Conservation (phyloP, 495 filamentous ascomycete species). For the Tuber borchii region DNA sequence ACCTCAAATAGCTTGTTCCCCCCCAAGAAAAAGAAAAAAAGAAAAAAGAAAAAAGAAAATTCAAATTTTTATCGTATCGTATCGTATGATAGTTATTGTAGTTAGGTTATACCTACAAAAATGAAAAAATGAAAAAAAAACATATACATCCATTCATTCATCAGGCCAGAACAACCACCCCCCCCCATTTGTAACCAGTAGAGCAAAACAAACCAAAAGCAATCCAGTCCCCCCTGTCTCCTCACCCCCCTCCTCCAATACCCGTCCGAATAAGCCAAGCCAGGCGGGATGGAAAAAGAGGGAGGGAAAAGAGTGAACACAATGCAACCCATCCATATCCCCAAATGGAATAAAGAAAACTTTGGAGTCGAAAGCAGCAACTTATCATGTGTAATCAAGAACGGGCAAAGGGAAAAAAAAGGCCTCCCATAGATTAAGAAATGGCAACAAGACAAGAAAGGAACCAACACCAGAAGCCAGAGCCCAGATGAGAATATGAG, state of each 20-base stretch:
- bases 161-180: neutral
- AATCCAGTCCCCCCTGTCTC: neutral
- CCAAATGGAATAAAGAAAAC: neutral
- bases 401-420: constrained; percentile 19
- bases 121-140: neutral
- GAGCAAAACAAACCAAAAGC: neutral
- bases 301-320: neutral
- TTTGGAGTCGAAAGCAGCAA: neutral
- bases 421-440: constrained; percentile 7
- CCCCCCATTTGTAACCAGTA: neutral
- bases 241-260: neutral
- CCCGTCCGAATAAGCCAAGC: neutral
- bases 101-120: neutral
- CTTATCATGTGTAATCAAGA: neutral
- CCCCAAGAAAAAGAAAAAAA: no score
- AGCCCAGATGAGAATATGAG: constrained; percentile 6
- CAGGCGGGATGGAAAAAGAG: neutral
- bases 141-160: neutral
- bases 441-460: neutral
- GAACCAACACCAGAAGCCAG: neutral
- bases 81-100: neutral
- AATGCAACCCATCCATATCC: neutral
- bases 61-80: neutral
- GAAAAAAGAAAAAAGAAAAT: neutral
- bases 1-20: neutral